Percentiles rank a stretch among this genome's conserved stretches.
These are phyloP conservation scores for Poa pratensis DNA, from an alignment of 176 grass and related monocot species.

Conservation along the genomic window DNA sequence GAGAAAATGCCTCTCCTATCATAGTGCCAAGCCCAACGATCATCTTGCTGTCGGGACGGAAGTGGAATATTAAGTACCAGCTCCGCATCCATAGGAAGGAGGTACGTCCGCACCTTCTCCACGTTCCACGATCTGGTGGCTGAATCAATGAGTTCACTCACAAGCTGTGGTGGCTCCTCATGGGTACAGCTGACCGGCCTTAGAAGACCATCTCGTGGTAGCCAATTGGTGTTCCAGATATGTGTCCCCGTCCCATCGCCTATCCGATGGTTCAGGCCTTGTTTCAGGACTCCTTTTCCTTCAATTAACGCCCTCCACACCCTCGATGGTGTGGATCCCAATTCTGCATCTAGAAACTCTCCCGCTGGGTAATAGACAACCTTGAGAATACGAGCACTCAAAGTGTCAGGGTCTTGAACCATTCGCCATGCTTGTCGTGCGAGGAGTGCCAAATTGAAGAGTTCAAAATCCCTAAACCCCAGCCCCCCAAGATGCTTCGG, in stretches of 20 bases:
- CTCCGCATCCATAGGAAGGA: too few relatives aligned
- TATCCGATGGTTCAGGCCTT: background rate
- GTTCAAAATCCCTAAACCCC: background rate
- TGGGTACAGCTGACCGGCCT: too few relatives aligned
- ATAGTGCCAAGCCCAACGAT: too few relatives aligned
- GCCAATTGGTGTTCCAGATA: background rate
- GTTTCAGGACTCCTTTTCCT: background rate
- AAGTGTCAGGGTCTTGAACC: background rate
- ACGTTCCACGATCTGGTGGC: too few relatives aligned
- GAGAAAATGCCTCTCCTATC: too few relatives aligned
- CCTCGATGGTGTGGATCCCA: fast-evolving
- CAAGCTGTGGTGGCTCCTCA: too few relatives aligned
- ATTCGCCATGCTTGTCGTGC: background rate
- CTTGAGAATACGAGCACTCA: background rate
- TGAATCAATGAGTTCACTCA: too few relatives aligned
- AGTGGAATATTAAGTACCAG: too few relatives aligned
- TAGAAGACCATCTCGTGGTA: too few relatives aligned
- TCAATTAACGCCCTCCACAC: background rate
- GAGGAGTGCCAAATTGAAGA: background rate
- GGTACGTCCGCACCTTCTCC: too few relatives aligned
- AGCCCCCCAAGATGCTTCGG: background rate
- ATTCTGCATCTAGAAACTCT: background rate
- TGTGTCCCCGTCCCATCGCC: background rate
- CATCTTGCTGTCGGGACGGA: too few relatives aligned
- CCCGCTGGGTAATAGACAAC: background rate